phyloP scores from a whole-genome alignment of 495 filamentous ascomycete genomes.

The Recurvomyces mirabilis region DNA sequence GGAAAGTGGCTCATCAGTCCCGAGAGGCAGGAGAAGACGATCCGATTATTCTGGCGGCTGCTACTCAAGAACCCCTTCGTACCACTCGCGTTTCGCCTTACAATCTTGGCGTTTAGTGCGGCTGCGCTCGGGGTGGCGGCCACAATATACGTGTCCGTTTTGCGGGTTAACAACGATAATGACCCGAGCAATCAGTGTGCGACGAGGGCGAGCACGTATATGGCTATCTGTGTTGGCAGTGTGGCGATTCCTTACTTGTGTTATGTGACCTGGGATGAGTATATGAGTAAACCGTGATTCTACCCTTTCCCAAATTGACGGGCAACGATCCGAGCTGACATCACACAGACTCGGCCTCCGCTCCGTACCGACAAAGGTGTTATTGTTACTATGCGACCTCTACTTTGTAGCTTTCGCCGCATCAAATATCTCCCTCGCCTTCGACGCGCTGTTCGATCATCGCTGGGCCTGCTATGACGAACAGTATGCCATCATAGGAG shows the following conservation, averaged over 20 bases:
- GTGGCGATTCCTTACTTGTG: constrained; percentile 79
- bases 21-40: constrained; percentile 16
- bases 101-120: constrained; percentile 70
- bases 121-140: constrained; percentile 70
- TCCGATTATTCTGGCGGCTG: constrained; percentile 18
- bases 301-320: not conserved
- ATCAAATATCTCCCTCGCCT: constrained; percentile 80
- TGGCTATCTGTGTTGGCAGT: constrained; percentile 83
- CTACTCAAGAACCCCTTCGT: constrained; percentile 58
- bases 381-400: constrained; percentile 78
- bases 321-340: not conserved
- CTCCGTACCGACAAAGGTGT: constrained; percentile 68
- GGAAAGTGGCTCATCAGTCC: constrained; percentile 19
- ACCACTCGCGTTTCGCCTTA: constrained; percentile 70
- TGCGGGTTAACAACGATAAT: constrained; percentile 18
- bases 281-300: constrained; percentile 65
- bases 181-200: constrained; percentile 33
- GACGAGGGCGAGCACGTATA: constrained; percentile 64
- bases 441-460: constrained; percentile 66
- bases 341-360: constrained; percentile 55
- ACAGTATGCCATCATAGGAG: constrained; percentile 10
- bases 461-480: constrained; percentile 48
- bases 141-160: constrained; percentile 45
- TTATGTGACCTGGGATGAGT: constrained; percentile 95
- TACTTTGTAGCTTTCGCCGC: constrained; percentile 96